A percentile compares a stretch with the other conserved stretches of the same genome.
These are phyloP conservation scores for Misopates orontium DNA, from an alignment of 257 asterid species.

Conservation along the genomic window DNA sequence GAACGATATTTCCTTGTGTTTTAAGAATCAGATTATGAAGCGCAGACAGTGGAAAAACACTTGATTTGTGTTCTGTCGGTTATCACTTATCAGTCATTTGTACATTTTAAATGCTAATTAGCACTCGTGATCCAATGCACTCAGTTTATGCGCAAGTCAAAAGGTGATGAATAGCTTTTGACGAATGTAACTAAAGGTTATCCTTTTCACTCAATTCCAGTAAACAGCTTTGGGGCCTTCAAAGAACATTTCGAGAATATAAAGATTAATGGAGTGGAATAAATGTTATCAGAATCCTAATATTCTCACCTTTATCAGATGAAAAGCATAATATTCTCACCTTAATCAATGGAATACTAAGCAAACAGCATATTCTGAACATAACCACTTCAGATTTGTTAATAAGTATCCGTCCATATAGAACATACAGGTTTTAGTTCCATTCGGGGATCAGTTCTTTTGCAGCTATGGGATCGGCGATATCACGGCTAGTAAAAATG, in stretches of 20 bases:
- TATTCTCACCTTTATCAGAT: slow-evolving; percentile 21
- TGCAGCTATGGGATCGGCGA: slow-evolving; percentile 41
- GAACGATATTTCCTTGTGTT: too few species aligned
- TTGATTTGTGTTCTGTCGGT: too few species aligned
- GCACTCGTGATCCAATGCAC: too few species aligned
- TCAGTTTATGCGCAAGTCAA: too few species aligned
- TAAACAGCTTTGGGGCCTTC: neutral
- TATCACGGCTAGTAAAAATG: slow-evolving; percentile 39
- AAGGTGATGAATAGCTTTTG: too few species aligned
- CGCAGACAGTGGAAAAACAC: too few species aligned
- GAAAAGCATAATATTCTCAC: neutral
- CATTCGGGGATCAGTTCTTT: neutral
- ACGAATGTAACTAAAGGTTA: too few species aligned
- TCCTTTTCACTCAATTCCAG: neutral
- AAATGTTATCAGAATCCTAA: slow-evolving; percentile 26
- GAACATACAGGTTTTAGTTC: neutral
- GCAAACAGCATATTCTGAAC: neutral
- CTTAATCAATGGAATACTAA: neutral
- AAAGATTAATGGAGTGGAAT: neutral
- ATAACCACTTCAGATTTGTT: neutral
- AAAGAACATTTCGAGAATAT: slow-evolving; percentile 12
- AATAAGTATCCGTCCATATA: neutral
- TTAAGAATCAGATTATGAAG: too few species aligned
- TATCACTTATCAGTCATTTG: too few species aligned
- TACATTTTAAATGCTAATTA: too few species aligned